Evolutionary conservation across 2,329 filamentous ascomycete species (phyloP).

Genomic region (Trichothecium sympodiale): DNA sequence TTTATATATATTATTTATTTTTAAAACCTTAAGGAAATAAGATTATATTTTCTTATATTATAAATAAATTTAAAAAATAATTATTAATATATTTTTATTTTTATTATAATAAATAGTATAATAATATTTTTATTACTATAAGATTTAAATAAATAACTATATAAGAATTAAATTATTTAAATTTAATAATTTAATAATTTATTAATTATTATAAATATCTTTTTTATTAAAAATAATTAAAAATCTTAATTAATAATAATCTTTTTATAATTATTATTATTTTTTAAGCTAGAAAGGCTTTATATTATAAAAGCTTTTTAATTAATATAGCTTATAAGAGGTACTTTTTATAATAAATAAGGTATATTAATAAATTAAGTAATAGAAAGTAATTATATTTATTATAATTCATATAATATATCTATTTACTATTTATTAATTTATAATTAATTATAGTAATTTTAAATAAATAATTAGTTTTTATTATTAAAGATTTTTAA

Average conservation of each 20-base stretch:
- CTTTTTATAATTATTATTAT: not conserved
- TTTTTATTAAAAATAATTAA: not conserved
- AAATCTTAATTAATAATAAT: not conserved
- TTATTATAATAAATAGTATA: not conserved
- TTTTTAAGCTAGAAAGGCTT: not conserved
- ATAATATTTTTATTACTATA: not conserved
- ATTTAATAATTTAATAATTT: too few relatives aligned
- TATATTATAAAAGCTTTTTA: not conserved
- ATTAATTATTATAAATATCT: not conserved
- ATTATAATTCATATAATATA: too few relatives aligned
- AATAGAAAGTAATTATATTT: too few relatives aligned
- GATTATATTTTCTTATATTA: too few relatives aligned
- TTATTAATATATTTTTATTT: not conserved
- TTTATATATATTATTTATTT: too few relatives aligned
- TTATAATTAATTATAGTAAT: too few relatives aligned
- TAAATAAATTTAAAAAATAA: not conserved
- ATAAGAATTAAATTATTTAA: too few relatives aligned
- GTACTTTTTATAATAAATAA: not conserved
- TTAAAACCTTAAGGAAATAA: too few relatives aligned
- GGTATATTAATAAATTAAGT: not conserved
- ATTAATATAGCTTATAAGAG: conserved; percentile 4
- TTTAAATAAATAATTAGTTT: too few relatives aligned
- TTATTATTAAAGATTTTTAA: too few relatives aligned
- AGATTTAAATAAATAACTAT: not conserved
- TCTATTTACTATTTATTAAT: too few relatives aligned